These are phyloP conservation scores for Panaeolus cyanescens DNA, from an alignment of 768 basidiomycete species.

Conservation along the genomic window DNA sequence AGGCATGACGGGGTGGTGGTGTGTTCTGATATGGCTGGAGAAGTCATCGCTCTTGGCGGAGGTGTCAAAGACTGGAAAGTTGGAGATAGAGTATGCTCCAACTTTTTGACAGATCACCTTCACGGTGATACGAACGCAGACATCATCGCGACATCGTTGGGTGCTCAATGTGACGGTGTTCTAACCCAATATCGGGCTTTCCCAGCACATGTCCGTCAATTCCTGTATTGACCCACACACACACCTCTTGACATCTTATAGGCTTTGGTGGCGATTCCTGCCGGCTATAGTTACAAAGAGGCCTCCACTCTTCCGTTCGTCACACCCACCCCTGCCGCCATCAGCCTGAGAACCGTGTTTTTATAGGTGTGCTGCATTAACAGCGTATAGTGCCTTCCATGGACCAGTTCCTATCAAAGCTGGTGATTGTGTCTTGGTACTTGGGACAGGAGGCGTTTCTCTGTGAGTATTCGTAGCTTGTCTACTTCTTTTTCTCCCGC, in stretches of 20 bases:
- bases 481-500: no score
- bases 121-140: constrained; percentile 40
- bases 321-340: background rate
- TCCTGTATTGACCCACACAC: background rate
- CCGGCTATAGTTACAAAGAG: constrained; percentile 60
- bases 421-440: constrained; percentile 58
- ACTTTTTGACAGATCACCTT: constrained; percentile 50
- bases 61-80: constrained; percentile 49
- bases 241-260: constrained; percentile 13
- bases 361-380: constrained; percentile 57
- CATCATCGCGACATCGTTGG: constrained; percentile 38
- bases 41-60: constrained; percentile 48
- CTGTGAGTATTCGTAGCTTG: constrained; percentile 32
- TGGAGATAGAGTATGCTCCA: constrained; percentile 60
- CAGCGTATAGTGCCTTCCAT: constrained; percentile 60
- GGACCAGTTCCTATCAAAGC: constrained; percentile 43
- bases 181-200: constrained; percentile 57
- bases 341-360: background rate
- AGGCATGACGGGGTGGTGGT: constrained; percentile 31
- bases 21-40: constrained; percentile 58
- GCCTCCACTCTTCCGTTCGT: constrained; percentile 63
- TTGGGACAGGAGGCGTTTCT: constrained; percentile 60
- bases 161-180: constrained; percentile 51
- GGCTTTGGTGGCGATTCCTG: constrained; percentile 54
- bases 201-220: constrained; percentile 20